phyloP scores from a whole-genome alignment of 768 basidiomycete genomes.

The Trametes gibbosa region DNA sequence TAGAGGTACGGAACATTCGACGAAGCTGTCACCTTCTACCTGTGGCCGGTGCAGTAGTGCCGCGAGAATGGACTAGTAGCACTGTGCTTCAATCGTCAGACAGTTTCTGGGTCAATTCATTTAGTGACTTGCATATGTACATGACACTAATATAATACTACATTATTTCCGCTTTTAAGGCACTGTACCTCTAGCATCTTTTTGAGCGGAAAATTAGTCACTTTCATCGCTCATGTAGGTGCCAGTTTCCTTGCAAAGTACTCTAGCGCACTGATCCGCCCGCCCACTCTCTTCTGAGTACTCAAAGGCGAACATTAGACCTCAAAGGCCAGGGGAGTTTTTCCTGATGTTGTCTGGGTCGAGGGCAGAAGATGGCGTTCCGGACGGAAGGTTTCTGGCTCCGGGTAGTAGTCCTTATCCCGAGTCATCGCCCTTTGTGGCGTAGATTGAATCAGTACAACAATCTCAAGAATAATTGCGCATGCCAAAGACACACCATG shows the following conservation, averaged over 20 bases:
- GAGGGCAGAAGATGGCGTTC: constrained; percentile 31
- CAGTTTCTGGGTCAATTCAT: background rate
- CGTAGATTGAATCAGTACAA: background rate
- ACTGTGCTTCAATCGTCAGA: background rate
- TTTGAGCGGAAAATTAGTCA: no score
- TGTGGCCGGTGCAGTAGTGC: background rate
- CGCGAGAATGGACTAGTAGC: background rate
- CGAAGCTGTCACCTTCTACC: background rate
- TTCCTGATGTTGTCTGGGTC: no score
- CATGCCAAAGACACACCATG: constrained; percentile 17
- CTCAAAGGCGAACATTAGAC: no score
- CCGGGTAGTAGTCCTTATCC: constrained; percentile 29
- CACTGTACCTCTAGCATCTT: no score
- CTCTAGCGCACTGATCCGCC: no score
- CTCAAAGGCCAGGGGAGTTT: no score
- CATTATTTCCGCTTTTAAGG: no score
- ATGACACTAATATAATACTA: no score
- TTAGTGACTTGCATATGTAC: background rate
- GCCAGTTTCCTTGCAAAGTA: no score
- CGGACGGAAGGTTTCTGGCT: constrained; percentile 47
- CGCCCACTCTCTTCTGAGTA: no score
- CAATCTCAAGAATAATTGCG: no score
- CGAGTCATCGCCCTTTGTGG: background rate
- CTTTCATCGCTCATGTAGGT: no score
- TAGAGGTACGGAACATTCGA: background rate